phyloP scores from a whole-genome alignment of 441 rosid genomes.

The Hura crepitans region DNA sequence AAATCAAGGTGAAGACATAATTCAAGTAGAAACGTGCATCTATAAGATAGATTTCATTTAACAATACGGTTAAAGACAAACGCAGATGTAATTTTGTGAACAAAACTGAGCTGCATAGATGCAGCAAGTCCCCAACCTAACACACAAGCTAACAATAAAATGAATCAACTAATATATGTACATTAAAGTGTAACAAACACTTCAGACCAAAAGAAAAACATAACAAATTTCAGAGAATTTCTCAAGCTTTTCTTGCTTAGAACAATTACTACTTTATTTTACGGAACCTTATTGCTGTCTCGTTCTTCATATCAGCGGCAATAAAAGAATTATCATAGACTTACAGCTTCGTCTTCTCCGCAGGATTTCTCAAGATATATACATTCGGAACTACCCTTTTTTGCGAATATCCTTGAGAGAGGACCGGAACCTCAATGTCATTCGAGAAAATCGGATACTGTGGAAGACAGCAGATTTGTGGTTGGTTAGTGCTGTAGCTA shows the following conservation, averaged over 20 bases:
- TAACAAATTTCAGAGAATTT: not conserved
- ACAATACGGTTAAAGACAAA: not conserved
- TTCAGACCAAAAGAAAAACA: not conserved
- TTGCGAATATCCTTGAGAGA: not conserved
- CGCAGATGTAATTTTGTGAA: too few species aligned
- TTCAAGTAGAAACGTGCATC: too few species aligned
- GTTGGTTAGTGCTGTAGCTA: conserved; percentile 12
- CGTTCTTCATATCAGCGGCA: not conserved
- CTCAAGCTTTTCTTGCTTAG: conserved; percentile 11
- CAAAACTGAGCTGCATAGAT: conserved; percentile 33
- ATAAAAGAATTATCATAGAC: not conserved
- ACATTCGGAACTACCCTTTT: not conserved
- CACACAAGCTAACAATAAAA: not conserved
- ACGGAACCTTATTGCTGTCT: not conserved
- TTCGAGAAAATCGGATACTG: conserved; percentile 2
- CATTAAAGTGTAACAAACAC: not conserved
- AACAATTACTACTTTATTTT: not conserved
- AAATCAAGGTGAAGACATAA: too few species aligned
- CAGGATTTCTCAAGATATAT: not conserved
- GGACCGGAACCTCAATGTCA: conserved; percentile 26
- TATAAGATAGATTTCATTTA: not conserved
- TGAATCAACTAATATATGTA: not conserved
- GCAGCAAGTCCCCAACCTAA: conserved; percentile 13
- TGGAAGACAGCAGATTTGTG: not conserved
- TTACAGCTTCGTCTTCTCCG: not conserved